Evolutionary conservation across 768 basidiomycete species (phyloP).

Genomic region (Leucosporidium creatinivorum): DNA sequence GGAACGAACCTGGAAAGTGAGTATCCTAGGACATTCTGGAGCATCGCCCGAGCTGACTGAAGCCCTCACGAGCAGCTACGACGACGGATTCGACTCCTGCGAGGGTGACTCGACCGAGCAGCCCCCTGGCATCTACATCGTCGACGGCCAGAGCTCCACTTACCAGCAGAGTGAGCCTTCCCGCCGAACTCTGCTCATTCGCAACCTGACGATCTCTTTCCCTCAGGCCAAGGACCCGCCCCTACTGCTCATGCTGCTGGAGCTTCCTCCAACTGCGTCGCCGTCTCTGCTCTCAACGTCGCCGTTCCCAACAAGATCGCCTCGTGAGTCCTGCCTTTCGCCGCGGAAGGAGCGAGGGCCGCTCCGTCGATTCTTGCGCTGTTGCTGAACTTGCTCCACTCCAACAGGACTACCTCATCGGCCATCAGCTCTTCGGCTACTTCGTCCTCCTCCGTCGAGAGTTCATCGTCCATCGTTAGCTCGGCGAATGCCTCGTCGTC

Average conservation of each 20-base stretch:
- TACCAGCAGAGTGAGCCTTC: neutral
- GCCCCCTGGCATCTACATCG: neutral
- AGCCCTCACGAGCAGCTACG: too few species aligned
- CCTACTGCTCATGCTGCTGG: conserved; percentile 7
- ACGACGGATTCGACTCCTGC: conserved; percentile 36
- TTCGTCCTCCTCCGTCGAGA: neutral
- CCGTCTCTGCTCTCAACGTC: neutral
- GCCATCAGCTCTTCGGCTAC: neutral
- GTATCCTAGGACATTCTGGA: conserved; percentile 41
- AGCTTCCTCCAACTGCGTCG: neutral
- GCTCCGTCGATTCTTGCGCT: neutral
- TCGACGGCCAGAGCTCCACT: neutral
- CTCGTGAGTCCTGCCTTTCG: neutral
- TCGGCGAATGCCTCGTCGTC: neutral
- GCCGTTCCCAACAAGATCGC: neutral
- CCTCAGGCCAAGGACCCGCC: neutral
- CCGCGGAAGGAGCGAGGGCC: neutral
- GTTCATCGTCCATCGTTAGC: neutral
- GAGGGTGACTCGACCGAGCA: conserved; percentile 39
- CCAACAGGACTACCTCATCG: neutral
- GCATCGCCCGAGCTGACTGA: too few species aligned
- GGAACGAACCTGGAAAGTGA: conserved; percentile 42
- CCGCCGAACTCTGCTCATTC: neutral
- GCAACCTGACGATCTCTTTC: neutral
- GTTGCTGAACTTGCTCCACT: neutral